Base-by-base conservation (phyloP, 441 rosid species). In the Erodium moschatum region DNA sequence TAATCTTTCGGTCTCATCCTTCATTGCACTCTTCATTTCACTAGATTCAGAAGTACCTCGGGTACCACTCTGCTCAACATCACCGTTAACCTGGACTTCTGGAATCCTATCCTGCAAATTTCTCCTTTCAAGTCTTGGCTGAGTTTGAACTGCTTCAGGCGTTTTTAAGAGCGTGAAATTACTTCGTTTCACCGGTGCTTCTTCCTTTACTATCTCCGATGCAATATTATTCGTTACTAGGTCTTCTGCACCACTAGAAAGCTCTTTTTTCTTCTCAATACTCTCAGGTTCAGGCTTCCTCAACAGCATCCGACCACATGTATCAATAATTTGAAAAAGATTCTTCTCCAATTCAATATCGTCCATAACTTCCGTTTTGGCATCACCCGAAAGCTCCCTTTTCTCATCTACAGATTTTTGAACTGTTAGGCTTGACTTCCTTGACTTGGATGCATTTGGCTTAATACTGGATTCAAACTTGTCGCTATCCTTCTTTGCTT, bases 1-100 rank as follows among this genome's bases (percentile, higher is more conserved):
- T 85, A 76, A 83, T 68, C 89, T 91, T 82, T 90, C 75, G 74
- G 67, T 82, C 82, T 97, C 90, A 86, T 29, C 31, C 31, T 29
- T 29, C 3, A 4, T 29, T 29, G 31, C 31, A 29, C 31, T 29
- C 31, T 29, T 29, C 31, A 29, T 29, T 4, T 29, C 31, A 29
- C 31, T 29, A 29, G 31, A 2, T 29, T 29, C 31, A 29, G 31
- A 29, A 29, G 31, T 29, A 29, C 31, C 31, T 29, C 3, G 31
- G 31, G 31, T 29, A 29, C 31, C 31, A 29, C 31, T 29, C 31
- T 29, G 31, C 31, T 29, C 31, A 29, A 1, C 31, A 29, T 29
- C 4, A 4, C 3, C 31, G 3, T 29, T 29, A 29, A 29, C 31
- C 31, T 29, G 31, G 31, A 29, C 31, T 29, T 29, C 31, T 0